Base-by-base conservation (phyloP, 148 eudicot genomes). In the Heliamphora exappendiculata region DNA sequence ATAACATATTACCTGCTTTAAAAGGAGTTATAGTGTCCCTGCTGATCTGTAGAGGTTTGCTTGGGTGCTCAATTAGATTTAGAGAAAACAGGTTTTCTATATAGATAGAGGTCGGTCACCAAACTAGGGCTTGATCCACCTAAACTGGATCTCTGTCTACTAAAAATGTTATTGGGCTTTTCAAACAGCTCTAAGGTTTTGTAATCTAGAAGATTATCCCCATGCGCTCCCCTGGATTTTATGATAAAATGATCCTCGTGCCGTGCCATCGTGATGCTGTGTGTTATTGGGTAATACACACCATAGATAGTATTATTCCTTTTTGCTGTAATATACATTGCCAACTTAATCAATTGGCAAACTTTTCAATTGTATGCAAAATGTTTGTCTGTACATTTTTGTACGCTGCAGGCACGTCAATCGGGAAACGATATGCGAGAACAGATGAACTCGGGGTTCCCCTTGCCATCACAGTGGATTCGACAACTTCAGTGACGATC, bases 391-490 rank as follows among this genome's bases (percentile, higher is more conserved):
- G 19, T 71, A 74, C 9, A 16, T 24, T 16, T 24, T 39, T 28
- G 41, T 28, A 57, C 59, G 51, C 3, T 33, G 0, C 72, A 79
- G 81, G 81, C 42, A 79, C 79, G 1, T 76, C 82, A 2, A 79
- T 79, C 55, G 82, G 82, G 67, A 79, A 79, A 28, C 53, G 78
- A 41, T 79, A 79, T 28, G 82, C 82, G 1, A 79, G 82, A 36
- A 79, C 82, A 54, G 82, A 79, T 5, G 82, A 79, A 70, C 82
- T 79, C 29, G 82, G 78, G 14, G 82, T 79, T 57, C 82, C 82
- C 49, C 63, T 79, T 68, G 82, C 82, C 29, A 79, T 79, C 16
- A 79, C 82, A 33, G 78, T 79, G 28, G 82, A 79, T 79, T 76
- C 78, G 34, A 67, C 74, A 57, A 26, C 82, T 31, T 79, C 82